phyloP scores from a whole-genome alignment of 2,329 filamentous ascomycete genomes.

The Ophiostoma pallidulum region DNA sequence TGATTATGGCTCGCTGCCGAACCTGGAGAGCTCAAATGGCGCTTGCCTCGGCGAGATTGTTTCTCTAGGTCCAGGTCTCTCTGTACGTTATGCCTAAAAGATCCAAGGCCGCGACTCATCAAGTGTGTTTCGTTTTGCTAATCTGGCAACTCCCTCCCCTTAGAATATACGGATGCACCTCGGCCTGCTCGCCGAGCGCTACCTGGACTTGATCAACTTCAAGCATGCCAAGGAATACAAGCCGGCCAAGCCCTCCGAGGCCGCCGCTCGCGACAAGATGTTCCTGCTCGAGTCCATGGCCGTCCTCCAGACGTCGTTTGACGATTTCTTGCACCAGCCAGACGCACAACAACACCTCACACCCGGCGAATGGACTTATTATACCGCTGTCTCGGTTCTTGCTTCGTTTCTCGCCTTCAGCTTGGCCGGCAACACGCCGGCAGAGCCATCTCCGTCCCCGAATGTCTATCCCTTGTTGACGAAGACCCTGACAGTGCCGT shows the following conservation, averaged over 20 bases:
- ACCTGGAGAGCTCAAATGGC: slow-evolving; percentile 31
- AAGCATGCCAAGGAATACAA: slow-evolving; percentile 44
- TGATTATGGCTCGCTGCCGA: slow-evolving; percentile 44
- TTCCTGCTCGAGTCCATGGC: slow-evolving; percentile 34
- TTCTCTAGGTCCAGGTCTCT: slow-evolving; percentile 41
- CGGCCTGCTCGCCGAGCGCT: slow-evolving; percentile 39
- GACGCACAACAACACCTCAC: slow-evolving; percentile 27
- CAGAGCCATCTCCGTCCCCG: not conserved
- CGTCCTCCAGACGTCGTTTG: slow-evolving; percentile 34
- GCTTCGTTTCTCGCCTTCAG: slow-evolving; percentile 20
- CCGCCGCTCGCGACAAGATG: slow-evolving; percentile 32
- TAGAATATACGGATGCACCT: slow-evolving; percentile 43
- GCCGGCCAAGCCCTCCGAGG: slow-evolving; percentile 29
- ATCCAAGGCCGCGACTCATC: too few species aligned
- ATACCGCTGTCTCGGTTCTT: slow-evolving; percentile 34
- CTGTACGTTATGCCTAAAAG: slow-evolving; percentile 30
- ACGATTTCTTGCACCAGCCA: slow-evolving; percentile 27
- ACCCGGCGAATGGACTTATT: slow-evolving; percentile 33
- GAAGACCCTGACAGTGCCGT: slow-evolving; percentile 9
- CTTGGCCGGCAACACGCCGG: slow-evolving; percentile 17
- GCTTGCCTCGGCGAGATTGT: slow-evolving; percentile 35
- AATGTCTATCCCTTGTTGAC: not conserved
- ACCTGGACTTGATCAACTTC: slow-evolving; percentile 39
- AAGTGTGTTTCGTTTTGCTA: too few species aligned
- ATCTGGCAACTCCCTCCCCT: not conserved